These are phyloP conservation scores for Phytophthora quininea DNA, from an alignment of 352 stramenopile genomes.

Conservation along the genomic window DNA sequence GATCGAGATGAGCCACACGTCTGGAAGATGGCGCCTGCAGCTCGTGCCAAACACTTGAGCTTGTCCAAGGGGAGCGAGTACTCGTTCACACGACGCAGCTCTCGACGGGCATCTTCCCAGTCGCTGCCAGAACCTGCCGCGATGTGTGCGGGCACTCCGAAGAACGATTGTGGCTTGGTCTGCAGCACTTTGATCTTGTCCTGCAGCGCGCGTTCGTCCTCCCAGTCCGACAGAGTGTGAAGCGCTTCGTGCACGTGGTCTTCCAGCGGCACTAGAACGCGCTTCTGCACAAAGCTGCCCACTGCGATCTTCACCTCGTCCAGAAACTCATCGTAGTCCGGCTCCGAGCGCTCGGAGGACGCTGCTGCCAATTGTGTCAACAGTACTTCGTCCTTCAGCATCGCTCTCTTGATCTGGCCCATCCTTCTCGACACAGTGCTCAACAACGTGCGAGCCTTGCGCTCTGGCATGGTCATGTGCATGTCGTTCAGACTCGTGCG, in stretches of 20 bases:
- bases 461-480: conserved; percentile 41
- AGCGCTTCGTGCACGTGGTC: conserved; percentile 68
- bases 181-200: conserved; percentile 65
- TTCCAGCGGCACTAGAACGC: conserved; percentile 59
- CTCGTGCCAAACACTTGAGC: conserved; percentile 71
- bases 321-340: conserved; percentile 65
- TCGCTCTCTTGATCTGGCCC: conserved; percentile 49
- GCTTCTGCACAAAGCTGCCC: conserved; percentile 54
- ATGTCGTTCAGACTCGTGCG: conserved; percentile 47
- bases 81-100: conserved; percentile 59
- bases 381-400: conserved; percentile 54
- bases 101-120: conserved; percentile 61
- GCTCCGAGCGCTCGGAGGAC: conserved; percentile 40
- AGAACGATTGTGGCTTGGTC: conserved; percentile 57
- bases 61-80: conserved; percentile 73
- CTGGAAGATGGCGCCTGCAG: conserved; percentile 61
- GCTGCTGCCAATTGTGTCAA: conserved; percentile 39
- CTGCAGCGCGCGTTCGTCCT: conserved; percentile 50
- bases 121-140: conserved; percentile 44
- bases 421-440: conserved; percentile 58
- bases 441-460: conserved; percentile 56
- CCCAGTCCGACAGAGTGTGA: conserved; percentile 51
- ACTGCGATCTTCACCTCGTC: conserved; percentile 65
- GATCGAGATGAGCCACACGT: conserved; percentile 36
- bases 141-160: conserved; percentile 57